phyloP scores from a whole-genome alignment of 2,329 filamentous ascomycete genomes.

The Penicillium sp. region DNA sequence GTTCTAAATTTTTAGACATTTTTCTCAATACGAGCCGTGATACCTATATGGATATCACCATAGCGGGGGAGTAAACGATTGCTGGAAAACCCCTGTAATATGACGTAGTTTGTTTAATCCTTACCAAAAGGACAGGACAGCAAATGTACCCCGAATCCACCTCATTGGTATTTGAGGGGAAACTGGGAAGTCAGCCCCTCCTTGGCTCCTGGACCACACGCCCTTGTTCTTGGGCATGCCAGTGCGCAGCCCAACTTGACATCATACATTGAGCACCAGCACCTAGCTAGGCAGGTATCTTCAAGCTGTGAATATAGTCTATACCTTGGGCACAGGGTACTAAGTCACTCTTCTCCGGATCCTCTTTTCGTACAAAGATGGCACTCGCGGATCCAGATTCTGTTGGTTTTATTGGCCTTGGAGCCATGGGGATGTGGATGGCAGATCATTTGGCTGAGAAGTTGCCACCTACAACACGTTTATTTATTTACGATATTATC shows the following conservation, averaged over 20 bases:
- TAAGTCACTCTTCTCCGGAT: not conserved
- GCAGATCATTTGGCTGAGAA: conserved; percentile 7
- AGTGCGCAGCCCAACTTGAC: not conserved
- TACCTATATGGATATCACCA: not conserved
- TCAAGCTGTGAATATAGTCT: no score
- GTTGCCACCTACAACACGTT: not conserved
- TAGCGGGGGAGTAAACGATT: not conserved
- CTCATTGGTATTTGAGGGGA: not conserved
- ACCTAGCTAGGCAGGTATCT: no score
- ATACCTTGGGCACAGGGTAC: not conserved
- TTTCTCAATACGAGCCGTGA: no score
- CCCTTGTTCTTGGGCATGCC: not conserved
- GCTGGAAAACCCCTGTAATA: not conserved
- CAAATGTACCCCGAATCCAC: not conserved
- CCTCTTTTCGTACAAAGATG: not conserved
- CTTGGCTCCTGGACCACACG: not conserved
- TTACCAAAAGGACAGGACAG: not conserved
- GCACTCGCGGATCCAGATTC: not conserved
- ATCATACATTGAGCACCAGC: not conserved
- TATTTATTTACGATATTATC: conserved; percentile 10
- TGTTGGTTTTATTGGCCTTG: conserved; percentile 16
- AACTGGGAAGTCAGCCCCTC: not conserved
- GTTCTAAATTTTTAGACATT: no score
- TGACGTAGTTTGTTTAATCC: not conserved
- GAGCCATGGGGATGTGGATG: conserved; percentile 15